Evolutionary conservation across 305 asterid species (phyloP).

Genomic region (Fraxinus latifolia): DNA sequence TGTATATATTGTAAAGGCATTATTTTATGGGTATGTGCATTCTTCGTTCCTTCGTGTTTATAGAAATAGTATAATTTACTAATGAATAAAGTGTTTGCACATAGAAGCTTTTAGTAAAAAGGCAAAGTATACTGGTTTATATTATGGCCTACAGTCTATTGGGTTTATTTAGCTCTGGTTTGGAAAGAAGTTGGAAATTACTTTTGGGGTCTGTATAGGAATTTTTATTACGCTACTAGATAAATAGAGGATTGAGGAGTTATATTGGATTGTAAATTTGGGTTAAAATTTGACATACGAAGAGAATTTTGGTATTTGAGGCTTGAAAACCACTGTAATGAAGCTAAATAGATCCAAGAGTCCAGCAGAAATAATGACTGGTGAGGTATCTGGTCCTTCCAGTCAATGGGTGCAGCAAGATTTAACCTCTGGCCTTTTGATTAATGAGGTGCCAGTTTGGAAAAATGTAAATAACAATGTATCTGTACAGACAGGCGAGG

Average conservation of each 20-base stretch:
- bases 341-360: constrained; percentile 40
- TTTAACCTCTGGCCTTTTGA: constrained; percentile 23
- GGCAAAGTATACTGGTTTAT: background rate
- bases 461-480: constrained; percentile 36
- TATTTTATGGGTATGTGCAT: constrained; percentile 8
- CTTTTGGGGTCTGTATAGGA: constrained; percentile 5
- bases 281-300: constrained; percentile 14
- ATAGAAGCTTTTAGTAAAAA: background rate
- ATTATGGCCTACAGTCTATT: background rate
- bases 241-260: background rate
- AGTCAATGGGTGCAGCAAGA: constrained; percentile 46
- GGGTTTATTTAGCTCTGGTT: background rate
- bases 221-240: background rate
- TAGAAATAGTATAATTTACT: background rate
- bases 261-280: background rate
- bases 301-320: constrained; percentile 11
- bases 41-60: constrained; percentile 3
- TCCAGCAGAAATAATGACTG: constrained; percentile 39
- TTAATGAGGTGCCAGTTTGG: constrained; percentile 34
- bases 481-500: constrained; percentile 54
- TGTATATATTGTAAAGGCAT: constrained; percentile 24
- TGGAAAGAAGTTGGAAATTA: constrained; percentile 15
- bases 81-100: background rate
- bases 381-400: constrained; percentile 35
- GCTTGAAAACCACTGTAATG: constrained; percentile 29